Evolutionary conservation across 2,329 filamentous ascomycete species (phyloP).

Genomic region (Keithomyces neogunnii): DNA sequence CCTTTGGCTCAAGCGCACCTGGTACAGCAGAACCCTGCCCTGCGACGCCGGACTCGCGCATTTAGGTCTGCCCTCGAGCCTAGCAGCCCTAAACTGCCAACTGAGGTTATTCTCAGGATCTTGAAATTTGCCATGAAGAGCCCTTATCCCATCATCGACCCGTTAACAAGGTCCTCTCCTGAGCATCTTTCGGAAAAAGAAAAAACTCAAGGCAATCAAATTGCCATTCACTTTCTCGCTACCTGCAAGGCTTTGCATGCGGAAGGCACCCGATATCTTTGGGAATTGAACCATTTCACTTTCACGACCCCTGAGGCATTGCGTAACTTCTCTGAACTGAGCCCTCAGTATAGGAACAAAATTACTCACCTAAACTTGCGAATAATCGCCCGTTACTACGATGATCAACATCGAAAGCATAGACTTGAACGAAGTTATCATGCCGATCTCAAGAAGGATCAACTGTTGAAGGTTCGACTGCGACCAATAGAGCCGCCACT

Average conservation of each 20-base stretch:
- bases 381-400: constrained; percentile 47
- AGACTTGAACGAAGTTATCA: constrained; percentile 35
- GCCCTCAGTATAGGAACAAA: constrained; percentile 30
- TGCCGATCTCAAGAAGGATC: constrained; percentile 30
- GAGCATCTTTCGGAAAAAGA: constrained; percentile 37
- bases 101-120: constrained; percentile 44
- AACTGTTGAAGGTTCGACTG: constrained; percentile 32
- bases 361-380: constrained; percentile 41
- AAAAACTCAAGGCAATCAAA: constrained; percentile 34
- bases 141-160: constrained; percentile 42
- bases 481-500: constrained; percentile 37
- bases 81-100: constrained; percentile 36
- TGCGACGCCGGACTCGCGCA: constrained; percentile 23
- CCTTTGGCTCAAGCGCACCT: constrained; percentile 24
- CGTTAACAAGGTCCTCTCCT: constrained; percentile 34
- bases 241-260: constrained; percentile 40
- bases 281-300: constrained; percentile 43
- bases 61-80: constrained; percentile 19
- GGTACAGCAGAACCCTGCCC: constrained; percentile 20
- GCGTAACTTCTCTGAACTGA: constrained; percentile 38
- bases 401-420: constrained; percentile 37
- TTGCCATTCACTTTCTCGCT: constrained; percentile 44
- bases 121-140: constrained; percentile 43
- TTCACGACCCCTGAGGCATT: constrained; percentile 46
- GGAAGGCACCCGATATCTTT: constrained; percentile 42